These are phyloP conservation scores for Coniella vitis DNA, from an alignment of 2,329 filamentous ascomycete species.

Conservation along the genomic window DNA sequence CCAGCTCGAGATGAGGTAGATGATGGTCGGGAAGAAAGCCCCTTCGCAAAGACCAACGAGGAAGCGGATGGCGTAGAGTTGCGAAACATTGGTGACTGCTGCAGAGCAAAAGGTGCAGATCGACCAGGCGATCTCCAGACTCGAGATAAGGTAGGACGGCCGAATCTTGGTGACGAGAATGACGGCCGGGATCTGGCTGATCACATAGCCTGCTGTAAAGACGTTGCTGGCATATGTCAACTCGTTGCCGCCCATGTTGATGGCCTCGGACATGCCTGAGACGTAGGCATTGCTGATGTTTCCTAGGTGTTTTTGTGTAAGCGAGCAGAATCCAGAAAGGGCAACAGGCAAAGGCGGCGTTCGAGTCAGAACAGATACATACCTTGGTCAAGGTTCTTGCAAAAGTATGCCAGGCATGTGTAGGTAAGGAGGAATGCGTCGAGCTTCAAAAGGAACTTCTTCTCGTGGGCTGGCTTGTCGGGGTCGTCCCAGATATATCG, in stretches of 20 bases:
- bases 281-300: conserved; percentile 16
- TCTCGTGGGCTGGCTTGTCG: conserved; percentile 19
- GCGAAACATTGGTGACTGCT: conserved; percentile 12
- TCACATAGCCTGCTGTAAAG: conserved; percentile 14
- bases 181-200: conserved; percentile 13
- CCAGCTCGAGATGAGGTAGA: conserved; percentile 16
- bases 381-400: conserved; percentile 14
- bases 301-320: background rate
- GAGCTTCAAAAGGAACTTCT: conserved; percentile 17
- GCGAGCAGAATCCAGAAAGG: no score
- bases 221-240: conserved; percentile 12
- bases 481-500: conserved; percentile 26
- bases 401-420: conserved; percentile 14
- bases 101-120: conserved; percentile 15
- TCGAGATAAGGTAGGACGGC: conserved; percentile 13
- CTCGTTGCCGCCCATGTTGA: conserved; percentile 11
- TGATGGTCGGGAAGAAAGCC: conserved; percentile 16
- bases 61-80: conserved; percentile 14
- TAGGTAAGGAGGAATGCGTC: conserved; percentile 11
- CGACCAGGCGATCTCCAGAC: conserved; percentile 12
- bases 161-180: conserved; percentile 12
- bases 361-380: background rate
- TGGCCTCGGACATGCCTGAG: conserved; percentile 15
- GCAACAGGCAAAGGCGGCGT: no score
- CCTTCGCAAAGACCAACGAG: conserved; percentile 14